Conservation (phyloP, 2,329 filamentous ascomycete species). For the Pleurostoma richardsiae region DNA sequence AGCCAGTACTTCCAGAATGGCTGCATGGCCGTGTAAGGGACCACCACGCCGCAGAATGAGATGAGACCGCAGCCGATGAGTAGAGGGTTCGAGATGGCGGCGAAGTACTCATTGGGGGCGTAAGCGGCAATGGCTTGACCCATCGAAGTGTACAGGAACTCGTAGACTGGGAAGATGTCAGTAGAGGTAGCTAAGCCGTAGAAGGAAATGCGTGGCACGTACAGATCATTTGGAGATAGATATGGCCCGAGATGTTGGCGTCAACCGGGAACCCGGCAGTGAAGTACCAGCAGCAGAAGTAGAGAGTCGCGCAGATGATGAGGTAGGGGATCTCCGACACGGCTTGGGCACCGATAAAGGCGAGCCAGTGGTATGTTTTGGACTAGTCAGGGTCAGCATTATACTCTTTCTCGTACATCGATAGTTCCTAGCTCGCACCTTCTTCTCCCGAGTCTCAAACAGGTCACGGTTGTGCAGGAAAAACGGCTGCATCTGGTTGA, state of each 20-base stretch:
- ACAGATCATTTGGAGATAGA: neutral
- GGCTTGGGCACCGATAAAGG: conserved; percentile 61
- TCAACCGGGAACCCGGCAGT: conserved; percentile 60
- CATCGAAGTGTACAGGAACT: conserved; percentile 69
- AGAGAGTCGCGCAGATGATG: conserved; percentile 58
- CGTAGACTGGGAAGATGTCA: conserved; percentile 68
- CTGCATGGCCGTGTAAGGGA: conserved; percentile 58
- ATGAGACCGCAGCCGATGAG: conserved; percentile 64
- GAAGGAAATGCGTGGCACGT: neutral
- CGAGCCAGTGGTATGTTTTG: conserved; percentile 76
- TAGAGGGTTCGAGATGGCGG: conserved; percentile 65
- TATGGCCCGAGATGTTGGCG: conserved; percentile 24
- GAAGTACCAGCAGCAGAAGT: conserved; percentile 66
- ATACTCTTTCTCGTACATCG: no score
- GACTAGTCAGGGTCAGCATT: conserved; percentile 28
- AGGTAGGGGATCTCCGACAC: conserved; percentile 67
- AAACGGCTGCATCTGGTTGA: conserved; percentile 71
- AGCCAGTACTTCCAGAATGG: conserved; percentile 71
- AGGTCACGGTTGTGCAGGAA: conserved; percentile 62
- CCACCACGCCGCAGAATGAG: conserved; percentile 75
- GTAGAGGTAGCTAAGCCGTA: neutral
- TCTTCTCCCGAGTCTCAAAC: conserved; percentile 67
- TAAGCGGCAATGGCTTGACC: conserved; percentile 83
- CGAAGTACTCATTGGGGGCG: conserved; percentile 71
- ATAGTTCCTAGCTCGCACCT: neutral